These are phyloP conservation scores for Spergularia marina DNA, from an alignment of 148 eudicot species.

Conservation along the genomic window DNA sequence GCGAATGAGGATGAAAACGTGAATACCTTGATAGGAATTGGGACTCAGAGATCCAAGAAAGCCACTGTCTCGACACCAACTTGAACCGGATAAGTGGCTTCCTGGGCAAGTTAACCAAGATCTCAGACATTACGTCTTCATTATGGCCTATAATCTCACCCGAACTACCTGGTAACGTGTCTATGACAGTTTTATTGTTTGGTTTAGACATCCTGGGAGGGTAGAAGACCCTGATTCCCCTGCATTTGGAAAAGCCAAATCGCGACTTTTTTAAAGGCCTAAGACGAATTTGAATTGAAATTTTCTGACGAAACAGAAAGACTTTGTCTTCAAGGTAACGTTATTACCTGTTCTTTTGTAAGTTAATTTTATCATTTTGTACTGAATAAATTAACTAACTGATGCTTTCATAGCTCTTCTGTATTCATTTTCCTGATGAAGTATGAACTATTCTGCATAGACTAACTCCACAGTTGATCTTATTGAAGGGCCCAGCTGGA, in stretches of 20 bases:
- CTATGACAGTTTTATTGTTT: not conserved
- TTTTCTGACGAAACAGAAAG: not conserved
- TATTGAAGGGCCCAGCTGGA: too few relatives aligned
- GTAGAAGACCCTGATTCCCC: not conserved
- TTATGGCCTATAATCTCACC: conserved; percentile 17
- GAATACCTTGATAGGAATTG: conserved; percentile 16
- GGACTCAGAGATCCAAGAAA: conserved; percentile 2
- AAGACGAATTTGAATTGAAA: not conserved
- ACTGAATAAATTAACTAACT: too few relatives aligned
- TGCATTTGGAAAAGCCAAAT: not conserved
- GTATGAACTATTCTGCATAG: too few relatives aligned
- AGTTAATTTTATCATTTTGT: too few relatives aligned
- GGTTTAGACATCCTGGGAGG: conserved; percentile 8
- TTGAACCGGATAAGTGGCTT: conserved; percentile 8
- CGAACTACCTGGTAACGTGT: not conserved
- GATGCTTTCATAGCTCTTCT: too few relatives aligned
- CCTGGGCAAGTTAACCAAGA: not conserved
- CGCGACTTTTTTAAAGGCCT: not conserved
- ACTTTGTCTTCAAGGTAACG: not conserved
- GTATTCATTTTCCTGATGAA: too few relatives aligned
- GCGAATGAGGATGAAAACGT: conserved; percentile 16
- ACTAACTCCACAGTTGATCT: too few relatives aligned
- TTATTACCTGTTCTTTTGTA: too few relatives aligned
- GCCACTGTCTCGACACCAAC: conserved; percentile 15
- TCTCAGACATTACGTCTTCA: not conserved